Base-by-base conservation (phyloP, 805 yeast species). In the Yamadazyma laniorum region DNA sequence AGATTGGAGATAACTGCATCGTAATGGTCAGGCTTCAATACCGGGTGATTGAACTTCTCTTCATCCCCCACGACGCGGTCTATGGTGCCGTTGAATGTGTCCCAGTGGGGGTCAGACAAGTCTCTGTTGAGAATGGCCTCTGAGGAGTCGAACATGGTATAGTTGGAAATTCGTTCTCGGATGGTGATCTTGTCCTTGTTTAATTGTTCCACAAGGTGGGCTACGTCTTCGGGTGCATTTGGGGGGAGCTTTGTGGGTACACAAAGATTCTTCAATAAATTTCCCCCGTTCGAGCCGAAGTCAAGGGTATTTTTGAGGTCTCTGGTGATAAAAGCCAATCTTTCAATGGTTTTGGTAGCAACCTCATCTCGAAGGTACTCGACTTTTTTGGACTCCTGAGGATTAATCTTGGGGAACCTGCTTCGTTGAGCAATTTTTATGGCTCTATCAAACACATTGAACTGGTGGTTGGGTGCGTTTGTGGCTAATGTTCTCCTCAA, bases 281-380 rank as follows among this genome's bases (percentile, higher is more conserved):
- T 80, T 1, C 95, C 95, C 37, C 81, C 70, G 32, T 85, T 79
- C 8, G 82, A 72, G 3, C 95, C 95, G 40, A 84, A 73, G 54
- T 87, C 95, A 41, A 86, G 60, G 25, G 82, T 72, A 15, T 67
- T 65, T 14, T 72, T 65, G 49, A 85, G 80, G 16, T 74, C 73
- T 34, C 89, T 67, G 32, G 83, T 79, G 34, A 87, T 74, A 56
- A 85, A 82, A 2, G 88, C 80, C 36, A 87, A 59, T 46, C 95
- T 69, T 45, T 86, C 95, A 18, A 85, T 77, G 7, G 89, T 80
- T 36, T 85, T 74, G 17, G 68, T 53, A 1, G 93, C 89, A 6
- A 85, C 77, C 54, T 85, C 93, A 51, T 82, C 80, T 29, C 89
- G 68, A 18, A 87, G 60, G 51, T 85, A 87, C 47, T 87, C 95